Percentiles rank a stretch among this genome's conserved stretches.
phyloP scores from a whole-genome alignment of 1,284 basidiomycete species.

The Xerocomus nothofagi region DNA sequence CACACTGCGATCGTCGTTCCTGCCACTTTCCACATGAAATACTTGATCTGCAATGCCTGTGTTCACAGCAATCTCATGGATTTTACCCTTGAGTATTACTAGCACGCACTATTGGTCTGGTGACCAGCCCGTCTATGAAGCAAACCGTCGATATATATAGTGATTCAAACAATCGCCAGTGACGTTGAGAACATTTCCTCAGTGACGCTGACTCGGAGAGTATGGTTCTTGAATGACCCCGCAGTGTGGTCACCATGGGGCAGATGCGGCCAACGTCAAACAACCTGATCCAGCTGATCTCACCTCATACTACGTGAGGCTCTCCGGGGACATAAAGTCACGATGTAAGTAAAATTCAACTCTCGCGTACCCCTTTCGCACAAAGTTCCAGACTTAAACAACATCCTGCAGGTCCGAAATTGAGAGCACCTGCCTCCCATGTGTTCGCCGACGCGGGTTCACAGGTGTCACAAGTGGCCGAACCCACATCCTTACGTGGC shows the following conservation, averaged over 20 bases:
- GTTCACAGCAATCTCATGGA: not conserved
- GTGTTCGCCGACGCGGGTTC: conserved; percentile 29
- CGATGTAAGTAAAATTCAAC: conserved; percentile 26
- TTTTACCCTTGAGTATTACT: not conserved
- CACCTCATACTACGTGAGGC: not conserved
- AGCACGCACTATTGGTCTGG: not conserved
- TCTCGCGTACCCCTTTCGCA: not conserved
- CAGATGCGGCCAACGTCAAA: not conserved
- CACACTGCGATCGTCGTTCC: not conserved
- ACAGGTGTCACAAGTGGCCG: conserved; percentile 60
- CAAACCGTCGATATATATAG: not conserved
- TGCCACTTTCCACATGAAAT: not conserved
- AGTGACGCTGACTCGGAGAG: no score
- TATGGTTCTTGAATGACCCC: no score
- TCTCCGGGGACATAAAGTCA: conserved; percentile 1
- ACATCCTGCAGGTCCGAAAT: conserved; percentile 35
- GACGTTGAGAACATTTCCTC: not conserved
- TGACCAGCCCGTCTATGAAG: no score
- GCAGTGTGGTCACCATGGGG: not conserved
- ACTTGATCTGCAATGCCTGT: not conserved
- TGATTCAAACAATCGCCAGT: not conserved
- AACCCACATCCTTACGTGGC: conserved; percentile 81
- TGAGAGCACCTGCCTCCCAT: conserved; percentile 34
- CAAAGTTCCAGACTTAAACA: conserved; percentile 11
- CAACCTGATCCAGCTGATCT: no score